Conservation (phyloP, 352 stramenopile genomes). For the Phytophthora pluvialis region DNA sequence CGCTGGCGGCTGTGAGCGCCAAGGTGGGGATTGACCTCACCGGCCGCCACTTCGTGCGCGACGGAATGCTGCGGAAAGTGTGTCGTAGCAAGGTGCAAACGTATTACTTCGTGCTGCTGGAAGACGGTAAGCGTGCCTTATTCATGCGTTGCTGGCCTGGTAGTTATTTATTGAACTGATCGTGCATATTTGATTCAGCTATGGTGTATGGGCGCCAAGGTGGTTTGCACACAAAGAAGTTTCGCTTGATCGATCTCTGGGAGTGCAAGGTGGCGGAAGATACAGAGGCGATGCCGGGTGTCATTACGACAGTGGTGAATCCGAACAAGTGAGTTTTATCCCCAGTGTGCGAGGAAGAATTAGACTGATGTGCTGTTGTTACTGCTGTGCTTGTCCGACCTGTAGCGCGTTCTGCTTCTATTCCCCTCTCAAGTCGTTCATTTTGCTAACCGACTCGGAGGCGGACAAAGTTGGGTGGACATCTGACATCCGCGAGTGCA, state of each 20-base stretch:
- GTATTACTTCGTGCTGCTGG: slow-evolving; percentile 87
- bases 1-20: slow-evolving; percentile 62
- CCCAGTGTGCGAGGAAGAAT: slow-evolving; percentile 3
- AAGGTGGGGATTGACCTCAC: slow-evolving; percentile 76
- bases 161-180: not conserved
- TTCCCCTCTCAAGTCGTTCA: slow-evolving; percentile 88
- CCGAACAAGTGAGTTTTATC: slow-evolving; percentile 65
- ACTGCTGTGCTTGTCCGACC: slow-evolving; percentile 4
- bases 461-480: slow-evolving; percentile 73
- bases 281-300: slow-evolving; percentile 69
- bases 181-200: slow-evolving; percentile 36
- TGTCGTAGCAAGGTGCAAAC: slow-evolving; percentile 83
- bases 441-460: slow-evolving; percentile 73
- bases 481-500: slow-evolving; percentile 64
- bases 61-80: slow-evolving; percentile 87
- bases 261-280: slow-evolving; percentile 81
- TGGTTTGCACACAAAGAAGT: slow-evolving; percentile 83
- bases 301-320: slow-evolving; percentile 69
- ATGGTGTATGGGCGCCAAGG: slow-evolving; percentile 74
- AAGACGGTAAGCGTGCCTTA: slow-evolving; percentile 64
- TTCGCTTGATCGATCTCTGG: slow-evolving; percentile 79
- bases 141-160: not conserved
- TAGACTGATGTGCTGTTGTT: slow-evolving; percentile 16
- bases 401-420: slow-evolving; percentile 86
- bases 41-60: slow-evolving; percentile 70